Evolutionary conservation across 2,329 filamentous ascomycete species (phyloP).

Genomic region (Fusarium keratoplasticum): DNA sequence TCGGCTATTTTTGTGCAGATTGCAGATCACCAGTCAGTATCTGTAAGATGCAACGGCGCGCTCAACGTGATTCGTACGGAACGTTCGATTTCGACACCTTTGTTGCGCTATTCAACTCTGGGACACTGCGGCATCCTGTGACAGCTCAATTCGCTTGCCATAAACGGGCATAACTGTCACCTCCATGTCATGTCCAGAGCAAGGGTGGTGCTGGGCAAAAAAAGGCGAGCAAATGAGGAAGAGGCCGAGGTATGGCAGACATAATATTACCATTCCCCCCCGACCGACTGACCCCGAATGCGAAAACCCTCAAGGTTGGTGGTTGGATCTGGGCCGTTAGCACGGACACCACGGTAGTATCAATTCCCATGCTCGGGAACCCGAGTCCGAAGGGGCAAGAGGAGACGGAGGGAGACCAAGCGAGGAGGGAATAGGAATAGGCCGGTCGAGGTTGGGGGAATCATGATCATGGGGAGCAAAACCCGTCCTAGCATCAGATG

Average conservation of each 20-base stretch:
- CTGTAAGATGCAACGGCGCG: constrained; percentile 23
- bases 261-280: neutral
- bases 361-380: constrained; percentile 1
- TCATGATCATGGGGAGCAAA: constrained; percentile 13
- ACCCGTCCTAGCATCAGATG: constrained; percentile 19
- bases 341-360: constrained; percentile 9
- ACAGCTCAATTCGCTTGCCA: constrained; percentile 4
- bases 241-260: constrained; percentile 1
- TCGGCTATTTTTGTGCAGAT: constrained; percentile 15
- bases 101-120: constrained; percentile 14
- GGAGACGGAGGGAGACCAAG: constrained; percentile 2
- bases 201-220: constrained; percentile 8
- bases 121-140: constrained; percentile 17
- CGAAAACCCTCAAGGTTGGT: neutral
- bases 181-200: constrained; percentile 12
- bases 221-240: constrained; percentile 3
- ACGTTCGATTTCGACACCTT: constrained; percentile 4
- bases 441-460: constrained; percentile 3
- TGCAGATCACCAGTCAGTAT: constrained; percentile 13
- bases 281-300: neutral
- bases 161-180: constrained; percentile 1
- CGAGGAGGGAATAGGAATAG: neutral
- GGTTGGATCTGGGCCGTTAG: constrained; percentile 11
- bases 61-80: constrained; percentile 28
- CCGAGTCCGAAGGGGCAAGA: neutral